Conservation (phyloP, 2,329 filamentous ascomycete species). For the Microsporum canis region DNA sequence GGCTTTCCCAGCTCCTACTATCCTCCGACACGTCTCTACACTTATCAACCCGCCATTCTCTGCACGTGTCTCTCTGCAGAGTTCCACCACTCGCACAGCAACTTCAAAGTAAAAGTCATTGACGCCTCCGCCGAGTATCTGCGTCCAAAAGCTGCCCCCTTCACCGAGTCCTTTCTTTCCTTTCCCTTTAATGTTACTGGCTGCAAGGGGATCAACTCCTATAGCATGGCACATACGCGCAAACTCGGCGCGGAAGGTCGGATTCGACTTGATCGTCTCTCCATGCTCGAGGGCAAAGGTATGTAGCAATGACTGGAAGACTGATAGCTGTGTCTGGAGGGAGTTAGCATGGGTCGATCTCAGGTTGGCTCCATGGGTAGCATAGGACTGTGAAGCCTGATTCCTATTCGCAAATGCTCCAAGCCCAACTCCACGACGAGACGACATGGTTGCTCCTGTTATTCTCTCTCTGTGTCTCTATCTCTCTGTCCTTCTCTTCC, state of each 20-base stretch:
- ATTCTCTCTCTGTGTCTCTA: background rate
- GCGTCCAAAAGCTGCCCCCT: slow-evolving; percentile 72
- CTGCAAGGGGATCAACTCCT: slow-evolving; percentile 87
- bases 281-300: slow-evolving; percentile 92
- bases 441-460: slow-evolving; percentile 27
- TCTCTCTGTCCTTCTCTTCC: background rate
- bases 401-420: slow-evolving; percentile 79
- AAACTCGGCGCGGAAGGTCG: slow-evolving; percentile 90
- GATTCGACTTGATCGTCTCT: slow-evolving; percentile 91
- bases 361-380: slow-evolving; percentile 77
- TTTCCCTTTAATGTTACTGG: slow-evolving; percentile 43
- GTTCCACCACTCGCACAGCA: slow-evolving; percentile 86
- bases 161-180: slow-evolving; percentile 36
- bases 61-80: slow-evolving; percentile 71
- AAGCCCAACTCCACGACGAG: slow-evolving; percentile 62
- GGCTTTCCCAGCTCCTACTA: slow-evolving; percentile 59
- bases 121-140: slow-evolving; percentile 79
- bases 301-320: slow-evolving; percentile 90
- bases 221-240: slow-evolving; percentile 97
- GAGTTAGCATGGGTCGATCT: slow-evolving; percentile 73
- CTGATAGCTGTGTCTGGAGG: slow-evolving; percentile 82
- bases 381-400: slow-evolving; percentile 78
- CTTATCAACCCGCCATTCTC: slow-evolving; percentile 92
- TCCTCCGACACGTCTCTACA: slow-evolving; percentile 65
- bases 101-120: slow-evolving; percentile 99